Base-by-base conservation (phyloP, 1,139 yeast genomes). In the Meyerozyma smithsonii region DNA sequence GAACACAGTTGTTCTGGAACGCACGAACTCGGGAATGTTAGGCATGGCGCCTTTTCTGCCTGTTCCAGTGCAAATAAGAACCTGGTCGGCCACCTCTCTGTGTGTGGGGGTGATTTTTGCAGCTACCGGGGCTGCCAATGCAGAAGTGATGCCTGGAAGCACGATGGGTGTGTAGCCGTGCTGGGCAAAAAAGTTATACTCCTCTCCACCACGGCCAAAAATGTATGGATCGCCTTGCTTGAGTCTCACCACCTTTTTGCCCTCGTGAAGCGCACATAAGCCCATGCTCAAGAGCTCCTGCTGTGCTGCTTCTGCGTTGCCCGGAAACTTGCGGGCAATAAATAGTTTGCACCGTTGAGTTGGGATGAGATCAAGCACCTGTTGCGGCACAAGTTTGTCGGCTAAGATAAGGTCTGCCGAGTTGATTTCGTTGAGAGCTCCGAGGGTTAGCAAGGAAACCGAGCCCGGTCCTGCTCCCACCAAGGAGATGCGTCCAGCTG, bases 211-310 rank as follows among this genome's bases (percentile, higher is more conserved):
- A 48, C 98, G 79, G 4, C 98, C 98, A 58, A 88, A 92, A 25
- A 92, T 86, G 61, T 88, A 92, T 5, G 98, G 97, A 58, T 92
- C 98, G 33, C 98, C 98, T 64, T 92, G 98, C 58, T 92, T 92
- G 47, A 92, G 72, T 42, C 98, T 72, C 3, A 92, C 94, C 1
- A 92, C 97, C 44, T 77, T 79, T 50, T 79, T 73, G 12, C 96
- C 96, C 40, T 72, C 63, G 30, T 66, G 46, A 28, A 88, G 59
- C 0, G 82, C 84, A 30, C 72, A 74, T 17, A 90, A 63, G 0
- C 96, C 97, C 46, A 82, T 62, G 16, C 72, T 67, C 28, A 88
- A 66, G 30, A 92, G 69, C 59, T 92, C 97, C 47, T 85, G 77
- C 60, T 92, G 98, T 0, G 97, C 97, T 37, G 76, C 74, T 55